Conservation (phyloP, 2,329 filamentous ascomycete species). For the Phoma sp. region DNA sequence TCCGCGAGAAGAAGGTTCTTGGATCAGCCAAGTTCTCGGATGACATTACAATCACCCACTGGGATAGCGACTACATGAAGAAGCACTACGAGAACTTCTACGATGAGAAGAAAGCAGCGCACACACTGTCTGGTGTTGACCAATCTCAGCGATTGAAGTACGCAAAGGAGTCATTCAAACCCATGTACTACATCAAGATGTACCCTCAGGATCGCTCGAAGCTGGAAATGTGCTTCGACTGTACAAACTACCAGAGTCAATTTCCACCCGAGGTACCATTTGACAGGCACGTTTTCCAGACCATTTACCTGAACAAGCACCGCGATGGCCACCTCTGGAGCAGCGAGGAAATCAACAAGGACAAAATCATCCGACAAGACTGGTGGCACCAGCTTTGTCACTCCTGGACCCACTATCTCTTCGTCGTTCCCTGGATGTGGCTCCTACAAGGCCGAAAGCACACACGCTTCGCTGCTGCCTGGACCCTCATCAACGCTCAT, state of each 20-base stretch:
- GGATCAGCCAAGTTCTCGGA: constrained; percentile 73
- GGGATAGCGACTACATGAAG: constrained; percentile 68
- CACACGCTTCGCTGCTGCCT: constrained; percentile 69
- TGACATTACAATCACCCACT: constrained; percentile 74
- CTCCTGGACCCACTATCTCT: constrained; percentile 66
- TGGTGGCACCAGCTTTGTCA: constrained; percentile 74
- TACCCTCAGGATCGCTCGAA: constrained; percentile 63
- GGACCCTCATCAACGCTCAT: constrained; percentile 74
- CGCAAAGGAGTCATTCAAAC: constrained; percentile 61
- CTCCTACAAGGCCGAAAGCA: constrained; percentile 69
- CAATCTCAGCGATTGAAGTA: constrained; percentile 52
- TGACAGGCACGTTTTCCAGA: constrained; percentile 72
- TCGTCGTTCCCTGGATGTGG: constrained; percentile 75
- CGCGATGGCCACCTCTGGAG: constrained; percentile 63
- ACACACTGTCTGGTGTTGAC: constrained; percentile 49
- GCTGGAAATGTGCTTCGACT: constrained; percentile 72
- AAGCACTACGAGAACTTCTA: constrained; percentile 71
- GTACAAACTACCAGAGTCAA: constrained; percentile 76
- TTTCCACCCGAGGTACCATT: constrained; percentile 63
- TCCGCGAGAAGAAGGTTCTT: constrained; percentile 70
- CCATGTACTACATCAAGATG: constrained; percentile 70
- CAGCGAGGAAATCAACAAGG: constrained; percentile 63
- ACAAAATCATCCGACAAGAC: constrained; percentile 66
- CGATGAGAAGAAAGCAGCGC: constrained; percentile 55
- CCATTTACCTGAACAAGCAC: constrained; percentile 68